Conservation (phyloP, 2,329 filamentous ascomycete species). For the Neobulgaria alba region DNA sequence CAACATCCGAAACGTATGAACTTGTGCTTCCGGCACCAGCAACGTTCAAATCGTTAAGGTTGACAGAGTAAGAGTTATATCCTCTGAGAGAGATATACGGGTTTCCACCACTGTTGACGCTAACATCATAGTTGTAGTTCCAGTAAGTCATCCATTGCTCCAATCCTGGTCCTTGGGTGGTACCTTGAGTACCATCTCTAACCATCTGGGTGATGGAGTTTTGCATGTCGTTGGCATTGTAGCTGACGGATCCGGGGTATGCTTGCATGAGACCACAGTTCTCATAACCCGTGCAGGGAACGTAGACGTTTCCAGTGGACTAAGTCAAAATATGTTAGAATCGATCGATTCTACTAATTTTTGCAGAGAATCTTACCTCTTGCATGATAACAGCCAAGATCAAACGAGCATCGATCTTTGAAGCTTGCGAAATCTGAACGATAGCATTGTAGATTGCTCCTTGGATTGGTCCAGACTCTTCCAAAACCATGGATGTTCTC, state of each 20-base stretch:
- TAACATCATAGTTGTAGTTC: background rate
- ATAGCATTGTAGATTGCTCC: constrained; percentile 7
- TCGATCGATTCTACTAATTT: no score
- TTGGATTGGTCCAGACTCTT: background rate
- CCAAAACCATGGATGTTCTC: background rate
- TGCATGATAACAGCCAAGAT: constrained; percentile 26
- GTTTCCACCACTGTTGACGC: constrained; percentile 6
- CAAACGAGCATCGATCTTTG: constrained; percentile 20
- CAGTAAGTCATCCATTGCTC: constrained; percentile 12
- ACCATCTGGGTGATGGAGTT: constrained; percentile 23
- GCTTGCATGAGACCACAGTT: constrained; percentile 25
- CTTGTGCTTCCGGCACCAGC: constrained; percentile 21
- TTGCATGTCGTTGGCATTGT: constrained; percentile 12
- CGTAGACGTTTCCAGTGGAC: constrained; percentile 21
- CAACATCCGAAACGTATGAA: constrained; percentile 27
- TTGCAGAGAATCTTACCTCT: constrained; percentile 15
- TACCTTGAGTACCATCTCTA: constrained; percentile 21
- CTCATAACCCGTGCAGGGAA: constrained; percentile 16
- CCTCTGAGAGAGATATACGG: constrained; percentile 24
- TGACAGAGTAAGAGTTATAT: constrained; percentile 26
- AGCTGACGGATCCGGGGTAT: constrained; percentile 14
- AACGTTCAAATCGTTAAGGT: constrained; percentile 20
- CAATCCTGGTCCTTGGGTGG: constrained; percentile 14
- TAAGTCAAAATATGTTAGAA: no score
- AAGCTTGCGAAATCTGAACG: constrained; percentile 9